These are phyloP conservation scores for Physaria fendleri DNA, from an alignment of 345 rosid species.

Conservation along the genomic window DNA sequence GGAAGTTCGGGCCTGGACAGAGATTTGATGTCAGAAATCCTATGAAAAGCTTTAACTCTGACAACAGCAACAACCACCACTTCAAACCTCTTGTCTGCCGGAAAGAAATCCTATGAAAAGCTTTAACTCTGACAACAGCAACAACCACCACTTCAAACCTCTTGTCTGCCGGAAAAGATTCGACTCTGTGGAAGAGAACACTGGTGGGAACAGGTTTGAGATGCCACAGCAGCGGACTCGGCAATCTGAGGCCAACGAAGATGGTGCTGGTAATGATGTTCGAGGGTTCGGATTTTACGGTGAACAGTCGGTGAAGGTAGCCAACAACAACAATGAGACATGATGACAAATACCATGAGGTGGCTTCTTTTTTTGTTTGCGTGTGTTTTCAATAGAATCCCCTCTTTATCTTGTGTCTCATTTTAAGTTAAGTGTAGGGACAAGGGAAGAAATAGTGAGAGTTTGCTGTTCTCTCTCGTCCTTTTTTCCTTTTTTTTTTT, in stretches of 20 bases:
- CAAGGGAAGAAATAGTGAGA: too few species aligned
- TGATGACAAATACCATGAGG: neutral
- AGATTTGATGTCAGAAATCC: conserved; percentile 31
- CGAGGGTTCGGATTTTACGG: neutral
- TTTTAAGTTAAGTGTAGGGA: too few species aligned
- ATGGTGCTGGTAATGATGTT: neutral
- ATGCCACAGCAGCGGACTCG: conserved; percentile 20
- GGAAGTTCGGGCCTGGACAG: conserved; percentile 33
- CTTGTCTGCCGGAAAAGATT: conserved; percentile 26
- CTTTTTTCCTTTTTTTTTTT: too few species aligned
- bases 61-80: conserved; percentile 3
- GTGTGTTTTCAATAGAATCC: too few species aligned
- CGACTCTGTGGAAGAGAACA: conserved; percentile 29
- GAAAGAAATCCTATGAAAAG: conserved; percentile 22
- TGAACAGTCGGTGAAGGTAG: neutral
- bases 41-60: conserved; percentile 21
- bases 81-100: too few species aligned
- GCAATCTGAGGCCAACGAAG: conserved; percentile 10
- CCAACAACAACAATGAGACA: conserved; percentile 3
- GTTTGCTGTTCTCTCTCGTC: too few species aligned
- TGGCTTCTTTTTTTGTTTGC: too few species aligned
- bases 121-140: conserved; percentile 15
- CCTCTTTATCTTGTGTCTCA: too few species aligned
- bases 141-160: conserved; percentile 21
- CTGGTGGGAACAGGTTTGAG: conserved; percentile 29